phyloP scores from a whole-genome alignment of 805 yeast genomes.

The Schwanniomyces pseudopolymorphus region DNA sequence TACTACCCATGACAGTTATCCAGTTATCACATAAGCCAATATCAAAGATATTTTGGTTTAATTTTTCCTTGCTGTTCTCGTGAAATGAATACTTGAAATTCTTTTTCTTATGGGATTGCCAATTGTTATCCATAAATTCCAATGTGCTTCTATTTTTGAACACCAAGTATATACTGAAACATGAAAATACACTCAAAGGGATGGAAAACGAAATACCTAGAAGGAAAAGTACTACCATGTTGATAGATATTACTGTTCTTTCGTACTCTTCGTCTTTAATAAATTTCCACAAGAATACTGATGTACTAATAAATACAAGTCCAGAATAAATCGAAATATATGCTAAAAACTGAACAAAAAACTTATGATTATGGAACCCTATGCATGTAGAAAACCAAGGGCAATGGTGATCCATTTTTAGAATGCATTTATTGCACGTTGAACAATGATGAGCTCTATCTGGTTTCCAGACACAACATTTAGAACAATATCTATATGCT shows the following conservation, averaged over 20 bases:
- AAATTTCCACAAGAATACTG: slow-evolving; percentile 47
- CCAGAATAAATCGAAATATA: slow-evolving; percentile 52
- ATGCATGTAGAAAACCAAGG: slow-evolving; percentile 94
- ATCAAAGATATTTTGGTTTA: slow-evolving; percentile 71
- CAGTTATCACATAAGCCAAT: slow-evolving; percentile 66
- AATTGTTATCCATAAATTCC: slow-evolving; percentile 62
- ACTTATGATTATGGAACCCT: slow-evolving; percentile 79
- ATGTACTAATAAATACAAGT: slow-evolving; percentile 40
- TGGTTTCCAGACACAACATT: slow-evolving; percentile 59
- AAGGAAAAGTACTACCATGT: slow-evolving; percentile 59
- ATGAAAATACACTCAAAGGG: slow-evolving; percentile 46
- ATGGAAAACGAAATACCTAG: slow-evolving; percentile 56
- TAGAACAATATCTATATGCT: slow-evolving; percentile 57
- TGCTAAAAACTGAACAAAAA: slow-evolving; percentile 69
- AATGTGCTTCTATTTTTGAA: slow-evolving; percentile 73
- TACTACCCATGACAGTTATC: slow-evolving; percentile 69
- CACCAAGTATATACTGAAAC: slow-evolving; percentile 59
- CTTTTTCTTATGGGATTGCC: slow-evolving; percentile 31
- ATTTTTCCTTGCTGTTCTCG: slow-evolving; percentile 38
- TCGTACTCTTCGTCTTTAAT: slow-evolving; percentile 40
- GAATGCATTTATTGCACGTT: slow-evolving; percentile 44
- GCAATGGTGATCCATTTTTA: slow-evolving; percentile 61
- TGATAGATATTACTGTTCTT: slow-evolving; percentile 49
- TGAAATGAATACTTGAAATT: slow-evolving; percentile 34
- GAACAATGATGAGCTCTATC: slow-evolving; percentile 62